Percentiles rank a stretch among this genome's conserved stretches.
Evolutionary conservation across 1,139 yeast species (phyloP).

Genomic region (Suhomyces panamericanus): DNA sequence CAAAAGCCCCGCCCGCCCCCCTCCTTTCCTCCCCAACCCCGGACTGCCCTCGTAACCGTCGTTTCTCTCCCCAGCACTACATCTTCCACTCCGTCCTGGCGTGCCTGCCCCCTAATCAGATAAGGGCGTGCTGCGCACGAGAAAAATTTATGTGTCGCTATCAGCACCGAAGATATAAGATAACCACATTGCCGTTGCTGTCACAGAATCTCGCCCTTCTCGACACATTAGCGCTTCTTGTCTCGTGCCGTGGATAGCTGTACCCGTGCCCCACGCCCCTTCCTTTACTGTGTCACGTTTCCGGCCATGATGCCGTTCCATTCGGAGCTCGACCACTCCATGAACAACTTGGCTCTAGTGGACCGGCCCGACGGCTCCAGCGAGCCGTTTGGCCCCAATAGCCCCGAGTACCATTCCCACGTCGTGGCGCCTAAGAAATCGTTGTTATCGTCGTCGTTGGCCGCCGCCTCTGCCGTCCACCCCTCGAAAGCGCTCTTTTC

Average conservation of each 20-base stretch:
- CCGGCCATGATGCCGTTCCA: constrained; percentile 11
- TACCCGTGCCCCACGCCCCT: background rate
- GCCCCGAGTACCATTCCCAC: constrained; percentile 1
- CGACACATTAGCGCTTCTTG: too few species aligned
- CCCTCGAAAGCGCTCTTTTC: constrained; percentile 9
- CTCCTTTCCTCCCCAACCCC: too few species aligned
- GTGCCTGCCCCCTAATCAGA: constrained; percentile 5
- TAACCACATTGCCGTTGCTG: background rate
- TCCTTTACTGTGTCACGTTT: background rate
- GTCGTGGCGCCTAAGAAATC: constrained; percentile 21
- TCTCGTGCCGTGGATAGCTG: too few species aligned
- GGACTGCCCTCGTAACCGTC: too few species aligned
- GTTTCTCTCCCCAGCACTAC: background rate
- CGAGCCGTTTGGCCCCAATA: background rate
- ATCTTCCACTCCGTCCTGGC: background rate
- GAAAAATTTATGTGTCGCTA: constrained; percentile 7
- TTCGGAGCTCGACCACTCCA: constrained; percentile 10
- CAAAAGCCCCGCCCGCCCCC: too few species aligned
- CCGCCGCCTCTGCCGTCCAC: constrained; percentile 18
- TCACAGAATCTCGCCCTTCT: too few species aligned
- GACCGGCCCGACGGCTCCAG: constrained; percentile 4
- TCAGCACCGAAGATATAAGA: background rate
- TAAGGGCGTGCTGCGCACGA: constrained; percentile 9
- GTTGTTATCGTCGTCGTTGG: constrained; percentile 30
- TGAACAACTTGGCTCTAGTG: constrained; percentile 10